phyloP scores from a whole-genome alignment of 805 yeast genomes.

The Cyberlindnera veronae region DNA sequence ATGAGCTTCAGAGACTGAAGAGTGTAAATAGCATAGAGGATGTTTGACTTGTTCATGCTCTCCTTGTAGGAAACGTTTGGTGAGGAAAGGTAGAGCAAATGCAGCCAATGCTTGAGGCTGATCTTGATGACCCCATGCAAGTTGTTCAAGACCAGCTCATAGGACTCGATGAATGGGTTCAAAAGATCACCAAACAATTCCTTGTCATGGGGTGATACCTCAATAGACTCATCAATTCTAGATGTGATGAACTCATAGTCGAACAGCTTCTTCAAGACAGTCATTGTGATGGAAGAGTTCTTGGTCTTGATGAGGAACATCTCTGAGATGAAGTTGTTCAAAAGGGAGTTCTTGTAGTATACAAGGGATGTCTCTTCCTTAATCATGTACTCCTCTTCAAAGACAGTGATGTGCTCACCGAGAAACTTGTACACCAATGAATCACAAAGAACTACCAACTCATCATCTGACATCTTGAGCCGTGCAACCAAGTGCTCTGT shows the following conservation, averaged over 20 bases:
- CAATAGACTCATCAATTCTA: constrained; percentile 7
- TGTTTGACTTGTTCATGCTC: constrained; percentile 23
- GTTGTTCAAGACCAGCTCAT: constrained; percentile 20
- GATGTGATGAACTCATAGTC: constrained; percentile 22
- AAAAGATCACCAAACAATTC: constrained; percentile 15
- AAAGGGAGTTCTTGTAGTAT: constrained; percentile 22
- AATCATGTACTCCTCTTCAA: constrained; percentile 7
- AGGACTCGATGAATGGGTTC: constrained; percentile 25
- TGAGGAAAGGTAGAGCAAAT: constrained; percentile 18
- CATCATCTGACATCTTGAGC: background rate
- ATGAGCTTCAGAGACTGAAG: constrained; percentile 20
- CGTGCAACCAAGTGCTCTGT: constrained; percentile 12
- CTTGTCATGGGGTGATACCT: constrained; percentile 1
- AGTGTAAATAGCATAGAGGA: constrained; percentile 21
- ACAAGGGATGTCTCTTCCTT: constrained; percentile 20
- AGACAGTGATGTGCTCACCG: constrained; percentile 8
- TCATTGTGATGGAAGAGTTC: constrained; percentile 5
- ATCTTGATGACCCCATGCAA: constrained; percentile 15
- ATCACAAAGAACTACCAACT: constrained; percentile 5
- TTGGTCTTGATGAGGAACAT: constrained; percentile 15
- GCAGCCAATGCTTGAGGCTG: constrained; percentile 21
- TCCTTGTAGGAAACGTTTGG: constrained; percentile 20
- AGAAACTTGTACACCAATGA: constrained; percentile 12
- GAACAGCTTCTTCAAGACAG: constrained; percentile 14
- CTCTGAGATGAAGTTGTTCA: constrained; percentile 21